Conservation (phyloP, 768 basidiomycete genomes). For the Boletus sp. region DNA sequence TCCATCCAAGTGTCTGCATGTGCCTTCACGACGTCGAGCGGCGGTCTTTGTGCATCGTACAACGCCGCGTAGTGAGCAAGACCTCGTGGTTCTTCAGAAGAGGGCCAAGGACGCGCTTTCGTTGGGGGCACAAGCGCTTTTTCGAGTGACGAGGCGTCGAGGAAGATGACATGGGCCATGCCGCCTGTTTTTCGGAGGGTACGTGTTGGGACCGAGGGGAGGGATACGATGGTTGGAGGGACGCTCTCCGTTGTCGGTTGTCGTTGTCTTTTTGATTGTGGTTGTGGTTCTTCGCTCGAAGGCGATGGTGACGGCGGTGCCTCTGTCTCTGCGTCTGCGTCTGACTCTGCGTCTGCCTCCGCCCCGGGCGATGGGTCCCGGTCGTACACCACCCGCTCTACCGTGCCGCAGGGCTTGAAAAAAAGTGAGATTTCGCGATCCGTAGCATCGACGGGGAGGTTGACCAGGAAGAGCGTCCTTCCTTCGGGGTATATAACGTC, state of each 20-base stretch:
- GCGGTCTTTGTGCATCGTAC: slow-evolving; percentile 68
- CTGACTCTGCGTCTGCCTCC: slow-evolving; percentile 26
- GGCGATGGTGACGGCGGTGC: background rate
- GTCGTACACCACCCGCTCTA: slow-evolving; percentile 73
- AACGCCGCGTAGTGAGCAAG: slow-evolving; percentile 66
- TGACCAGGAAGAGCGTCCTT: slow-evolving; percentile 84
- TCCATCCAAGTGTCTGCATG: slow-evolving; percentile 80
- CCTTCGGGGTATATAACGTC: slow-evolving; percentile 41
- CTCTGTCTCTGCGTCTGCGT: background rate
- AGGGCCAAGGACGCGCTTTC: slow-evolving; percentile 65
- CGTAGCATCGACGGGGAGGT: slow-evolving; percentile 85
- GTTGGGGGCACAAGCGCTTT: slow-evolving; percentile 53
- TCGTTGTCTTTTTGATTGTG: slow-evolving; percentile 33
- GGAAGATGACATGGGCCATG: slow-evolving; percentile 67
- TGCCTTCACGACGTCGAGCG: slow-evolving; percentile 66
- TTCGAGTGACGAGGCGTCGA: slow-evolving; percentile 69
- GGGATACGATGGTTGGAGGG: slow-evolving; percentile 53
- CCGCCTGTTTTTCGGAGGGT: slow-evolving; percentile 59
- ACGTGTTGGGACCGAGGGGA: slow-evolving; percentile 55
- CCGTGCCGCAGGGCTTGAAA: slow-evolving; percentile 74
- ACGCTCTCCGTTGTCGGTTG: slow-evolving; percentile 18
- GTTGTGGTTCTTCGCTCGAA: slow-evolving; percentile 14
- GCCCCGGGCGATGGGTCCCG: slow-evolving; percentile 35
- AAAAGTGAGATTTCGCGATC: slow-evolving; percentile 73
- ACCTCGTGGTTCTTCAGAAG: slow-evolving; percentile 59